Evolutionary conservation across 345 rosid genomes (phyloP).

Genomic region (Acer negundo): DNA sequence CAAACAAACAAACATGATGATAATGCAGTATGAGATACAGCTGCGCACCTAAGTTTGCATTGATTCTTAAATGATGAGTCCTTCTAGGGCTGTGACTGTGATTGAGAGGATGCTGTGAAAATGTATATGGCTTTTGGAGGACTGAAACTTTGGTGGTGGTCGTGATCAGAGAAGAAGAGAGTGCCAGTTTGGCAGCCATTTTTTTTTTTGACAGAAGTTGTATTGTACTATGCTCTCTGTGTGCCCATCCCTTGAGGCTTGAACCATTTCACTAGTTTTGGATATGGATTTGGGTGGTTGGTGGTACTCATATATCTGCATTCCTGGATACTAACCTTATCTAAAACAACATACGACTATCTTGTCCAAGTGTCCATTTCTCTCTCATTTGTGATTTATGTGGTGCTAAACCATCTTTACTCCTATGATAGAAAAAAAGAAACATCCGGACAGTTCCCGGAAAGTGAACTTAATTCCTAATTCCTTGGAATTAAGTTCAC

Average conservation of each 20-base stretch:
- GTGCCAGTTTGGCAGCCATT: constrained; percentile 57
- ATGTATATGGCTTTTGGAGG: constrained; percentile 24
- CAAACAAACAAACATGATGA: background rate
- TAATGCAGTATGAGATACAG: background rate
- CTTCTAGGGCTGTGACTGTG: constrained; percentile 16
- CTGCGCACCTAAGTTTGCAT: constrained; percentile 54
- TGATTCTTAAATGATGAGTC: constrained; percentile 47
- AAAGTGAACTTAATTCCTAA: too few relatives aligned
- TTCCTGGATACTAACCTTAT: constrained; percentile 23
- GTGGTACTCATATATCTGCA: constrained; percentile 9
- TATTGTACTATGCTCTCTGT: background rate
- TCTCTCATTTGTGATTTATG: background rate
- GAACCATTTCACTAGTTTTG: background rate
- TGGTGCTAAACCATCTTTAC: too few relatives aligned
- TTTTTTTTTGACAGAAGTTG: background rate
- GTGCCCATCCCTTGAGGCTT: constrained; percentile 4
- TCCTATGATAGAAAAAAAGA: too few relatives aligned
- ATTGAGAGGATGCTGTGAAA: constrained; percentile 27
- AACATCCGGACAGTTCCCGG: too few relatives aligned
- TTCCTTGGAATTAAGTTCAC: too few relatives aligned
- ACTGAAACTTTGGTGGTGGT: constrained; percentile 25
- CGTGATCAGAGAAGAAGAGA: constrained; percentile 36
- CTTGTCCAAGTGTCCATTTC: background rate
- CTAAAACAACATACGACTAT: constrained; percentile 7
- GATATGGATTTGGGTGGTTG: constrained; percentile 15